Base-by-base conservation (phyloP, 257 asterid species). In the Parsonsia alboflavescens region DNA sequence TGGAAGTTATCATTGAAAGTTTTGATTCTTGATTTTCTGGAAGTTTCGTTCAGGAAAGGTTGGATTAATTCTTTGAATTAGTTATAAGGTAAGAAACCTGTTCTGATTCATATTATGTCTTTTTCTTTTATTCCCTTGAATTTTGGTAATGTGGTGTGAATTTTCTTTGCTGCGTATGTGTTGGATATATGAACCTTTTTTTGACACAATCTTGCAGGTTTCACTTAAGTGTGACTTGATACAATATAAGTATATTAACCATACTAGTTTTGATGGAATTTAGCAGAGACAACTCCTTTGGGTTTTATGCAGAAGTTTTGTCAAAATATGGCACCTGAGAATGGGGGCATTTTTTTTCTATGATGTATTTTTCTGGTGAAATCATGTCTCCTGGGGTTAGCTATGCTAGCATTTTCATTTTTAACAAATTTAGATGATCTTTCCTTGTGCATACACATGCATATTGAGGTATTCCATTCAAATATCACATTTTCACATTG, bases 31-130 rank as follows among this genome's bases (percentile, higher is more conserved):
- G 66, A 64, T 54, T 28, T 59, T n/a, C n/a, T 30, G 53, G 39
- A 36, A 49, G 66, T 59, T 52, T 17, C 30, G 41, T 63, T 72
- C 44, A 49, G 59, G 66, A 73, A 21, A 64, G 16, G 24, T 53
- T 52, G 68, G 24, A 73, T 61, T 52, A 33, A 2, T 17, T 11
- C 30, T 30, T 39, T 56, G 24, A 26, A 2, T 15, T 75, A 54
- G 90, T 84, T 76, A 90, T 76, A 92, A 92, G 97, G 97, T 92
- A 82, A 86, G 96, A 85, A 86, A 86, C 89, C 89, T 73, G 77
- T 68, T 82, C 81, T 36, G 68, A 67, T 78, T 73, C 79, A 77
- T 75, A 46, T 22, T 26, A 6, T 75, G 76, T 48, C 61, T 71
- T 49, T 48, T 42, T 53, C 26, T 52, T 36, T 59, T 66, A 33